phyloP scores from a whole-genome alignment of 2,329 filamentous ascomycete species.

The Aspergillus ibericus region DNA sequence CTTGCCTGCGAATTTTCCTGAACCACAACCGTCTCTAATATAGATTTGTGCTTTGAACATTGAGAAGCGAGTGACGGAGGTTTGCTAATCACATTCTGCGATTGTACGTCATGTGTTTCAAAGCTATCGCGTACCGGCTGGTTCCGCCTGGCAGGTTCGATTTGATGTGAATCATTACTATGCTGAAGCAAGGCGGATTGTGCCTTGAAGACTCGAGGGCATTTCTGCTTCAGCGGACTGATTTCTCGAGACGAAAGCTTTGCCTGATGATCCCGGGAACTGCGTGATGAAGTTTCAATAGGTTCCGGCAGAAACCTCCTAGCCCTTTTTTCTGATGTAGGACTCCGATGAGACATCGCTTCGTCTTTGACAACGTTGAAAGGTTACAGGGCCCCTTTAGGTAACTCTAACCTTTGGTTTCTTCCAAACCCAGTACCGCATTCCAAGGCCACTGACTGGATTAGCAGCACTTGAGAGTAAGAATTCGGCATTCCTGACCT shows the following conservation, averaged over 20 bases:
- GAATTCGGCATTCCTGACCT: background rate
- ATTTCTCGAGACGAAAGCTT: background rate
- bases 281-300: slow-evolving; percentile 45
- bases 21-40: background rate
- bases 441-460: background rate
- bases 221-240: background rate
- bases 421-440: background rate
- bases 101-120: background rate
- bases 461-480: background rate
- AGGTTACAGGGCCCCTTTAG: background rate
- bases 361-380: background rate
- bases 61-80: background rate
- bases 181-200: background rate
- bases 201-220: background rate
- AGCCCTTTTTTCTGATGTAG: slow-evolving; percentile 4
- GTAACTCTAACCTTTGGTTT: background rate
- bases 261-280: slow-evolving; percentile 30
- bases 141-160: background rate
- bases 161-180: background rate
- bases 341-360: slow-evolving; percentile 8
- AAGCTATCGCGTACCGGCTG: background rate
- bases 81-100: background rate
- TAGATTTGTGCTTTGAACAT: background rate
- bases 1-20: slow-evolving; percentile 10
- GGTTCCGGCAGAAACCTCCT: slow-evolving; percentile 44